Conservation (phyloP, 129 eudicot species). For the Apium graveolens region DNA sequence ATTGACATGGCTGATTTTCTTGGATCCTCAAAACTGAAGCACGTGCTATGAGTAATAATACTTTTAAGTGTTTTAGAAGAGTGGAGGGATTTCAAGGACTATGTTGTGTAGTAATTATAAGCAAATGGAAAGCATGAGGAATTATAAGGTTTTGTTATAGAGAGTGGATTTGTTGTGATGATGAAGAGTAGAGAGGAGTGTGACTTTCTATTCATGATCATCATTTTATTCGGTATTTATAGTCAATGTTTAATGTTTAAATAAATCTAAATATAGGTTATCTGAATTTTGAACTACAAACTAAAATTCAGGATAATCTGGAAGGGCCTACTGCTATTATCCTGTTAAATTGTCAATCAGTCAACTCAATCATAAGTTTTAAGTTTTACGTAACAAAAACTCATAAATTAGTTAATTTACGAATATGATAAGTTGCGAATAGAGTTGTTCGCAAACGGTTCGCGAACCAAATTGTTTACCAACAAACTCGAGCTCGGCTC, state of each 20-base stretch:
- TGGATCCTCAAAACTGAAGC: not conserved
- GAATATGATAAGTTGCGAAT: no score
- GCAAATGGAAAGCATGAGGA: not conserved
- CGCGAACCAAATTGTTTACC: no score
- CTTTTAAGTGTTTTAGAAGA: not conserved
- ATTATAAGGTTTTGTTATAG: not conserved
- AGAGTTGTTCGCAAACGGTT: no score
- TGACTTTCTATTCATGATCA: not conserved
- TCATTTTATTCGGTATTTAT: not conserved
- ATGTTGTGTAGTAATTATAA: not conserved
- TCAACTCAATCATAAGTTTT: not conserved
- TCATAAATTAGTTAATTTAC: no score
- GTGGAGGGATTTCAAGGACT: not conserved
- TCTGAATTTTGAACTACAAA: not conserved
- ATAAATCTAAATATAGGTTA: not conserved
- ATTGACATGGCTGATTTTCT: slow-evolving; percentile 31
- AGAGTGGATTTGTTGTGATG: slow-evolving; percentile 2
- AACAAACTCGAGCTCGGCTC: no score
- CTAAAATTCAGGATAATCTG: not conserved
- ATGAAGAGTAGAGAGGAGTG: not conserved
- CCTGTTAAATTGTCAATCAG: not conserved
- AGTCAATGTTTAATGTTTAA: not conserved
- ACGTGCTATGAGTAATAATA: not conserved
- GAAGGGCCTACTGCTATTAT: not conserved
- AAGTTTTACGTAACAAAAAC: not conserved